Percentiles rank a stretch among this genome's conserved stretches.
These are phyloP conservation scores for Diaporthe destruens DNA, from an alignment of 2,329 filamentous ascomycete species.

Conservation along the genomic window DNA sequence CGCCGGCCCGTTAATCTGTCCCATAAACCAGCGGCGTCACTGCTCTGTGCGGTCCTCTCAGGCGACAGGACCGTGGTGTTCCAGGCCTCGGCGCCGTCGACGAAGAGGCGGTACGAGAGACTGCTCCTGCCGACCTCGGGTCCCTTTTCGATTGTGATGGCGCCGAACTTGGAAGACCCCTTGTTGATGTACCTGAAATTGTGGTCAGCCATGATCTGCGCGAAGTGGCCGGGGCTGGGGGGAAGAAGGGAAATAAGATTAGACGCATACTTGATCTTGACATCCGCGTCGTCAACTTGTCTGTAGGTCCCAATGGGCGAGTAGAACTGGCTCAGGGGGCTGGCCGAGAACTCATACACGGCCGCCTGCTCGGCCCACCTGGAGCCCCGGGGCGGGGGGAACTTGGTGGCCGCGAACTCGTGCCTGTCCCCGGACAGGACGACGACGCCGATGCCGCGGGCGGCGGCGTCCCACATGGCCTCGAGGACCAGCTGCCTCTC, in stretches of 20 bases:
- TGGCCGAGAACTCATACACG: constrained; percentile 92
- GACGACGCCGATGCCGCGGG: constrained; percentile 80
- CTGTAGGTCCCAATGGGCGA: constrained; percentile 85
- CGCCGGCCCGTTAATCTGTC: constrained; percentile 50
- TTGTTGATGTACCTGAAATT: constrained; percentile 77
- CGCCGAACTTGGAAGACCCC: constrained; percentile 90
- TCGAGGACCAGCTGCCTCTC: constrained; percentile 86
- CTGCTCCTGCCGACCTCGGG: constrained; percentile 75
- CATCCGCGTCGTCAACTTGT: constrained; percentile 84
- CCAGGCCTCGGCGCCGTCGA: constrained; percentile 87
- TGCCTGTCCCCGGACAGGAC: constrained; percentile 94
- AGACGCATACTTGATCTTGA: constrained; percentile 81
- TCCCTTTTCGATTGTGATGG: constrained; percentile 80
- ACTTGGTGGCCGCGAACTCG: constrained; percentile 92
- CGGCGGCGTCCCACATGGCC: constrained; percentile 91
- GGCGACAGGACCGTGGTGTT: constrained; percentile 68
- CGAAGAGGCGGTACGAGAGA: constrained; percentile 83
- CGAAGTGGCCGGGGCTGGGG: neutral
- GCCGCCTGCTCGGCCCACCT: constrained; percentile 73
- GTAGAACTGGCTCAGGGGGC: constrained; percentile 94
- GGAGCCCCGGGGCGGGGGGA: constrained; percentile 71
- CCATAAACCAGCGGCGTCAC: constrained; percentile 57
- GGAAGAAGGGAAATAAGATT: neutral
- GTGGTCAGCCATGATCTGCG: constrained; percentile 23
- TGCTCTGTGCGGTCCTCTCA: constrained; percentile 51